Conservation (phyloP, 1,284 basidiomycete species). For the Irpex sp. region DNA sequence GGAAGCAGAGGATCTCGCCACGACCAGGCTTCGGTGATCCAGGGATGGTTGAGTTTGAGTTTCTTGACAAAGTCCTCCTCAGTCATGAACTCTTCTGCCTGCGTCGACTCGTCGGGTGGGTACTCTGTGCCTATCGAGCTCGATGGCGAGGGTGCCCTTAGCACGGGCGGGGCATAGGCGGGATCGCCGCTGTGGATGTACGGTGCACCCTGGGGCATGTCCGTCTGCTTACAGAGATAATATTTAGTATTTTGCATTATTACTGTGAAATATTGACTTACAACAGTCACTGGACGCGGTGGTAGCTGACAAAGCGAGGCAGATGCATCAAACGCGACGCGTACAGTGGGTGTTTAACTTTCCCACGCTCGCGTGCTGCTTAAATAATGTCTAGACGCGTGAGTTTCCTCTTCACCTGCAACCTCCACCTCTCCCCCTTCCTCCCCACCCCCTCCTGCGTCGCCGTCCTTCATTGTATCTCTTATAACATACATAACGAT, state of each 20-base stretch:
- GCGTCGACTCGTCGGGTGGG: conserved; percentile 52
- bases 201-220: conserved; percentile 14
- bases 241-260: too few species aligned
- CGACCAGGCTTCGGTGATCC: conserved; percentile 40
- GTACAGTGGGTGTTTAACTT: conserved; percentile 4
- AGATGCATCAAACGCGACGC: not conserved
- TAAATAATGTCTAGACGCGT: not conserved
- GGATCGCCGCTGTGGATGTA: conserved; percentile 31
- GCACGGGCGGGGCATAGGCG: conserved; percentile 56
- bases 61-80: conserved; percentile 45
- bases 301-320: conserved; percentile 11
- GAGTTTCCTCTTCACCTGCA: conserved; percentile 18
- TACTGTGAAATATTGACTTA: not conserved
- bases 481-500: conserved; percentile 26
- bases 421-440: conserved; percentile 30
- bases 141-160: conserved; percentile 63
- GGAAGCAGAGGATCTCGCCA: conserved; percentile 26
- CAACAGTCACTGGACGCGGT: not conserved
- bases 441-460: conserved; percentile 6
- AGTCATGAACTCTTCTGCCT: conserved; percentile 48
- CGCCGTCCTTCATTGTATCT: conserved; percentile 7
- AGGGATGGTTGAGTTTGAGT: conserved; percentile 41
- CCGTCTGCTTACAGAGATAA: conserved; percentile 12
- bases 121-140: conserved; percentile 67
- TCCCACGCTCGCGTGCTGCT: conserved; percentile 18